phyloP scores from a whole-genome alignment of 768 basidiomycete genomes.

The Trametes sanguinea region DNA sequence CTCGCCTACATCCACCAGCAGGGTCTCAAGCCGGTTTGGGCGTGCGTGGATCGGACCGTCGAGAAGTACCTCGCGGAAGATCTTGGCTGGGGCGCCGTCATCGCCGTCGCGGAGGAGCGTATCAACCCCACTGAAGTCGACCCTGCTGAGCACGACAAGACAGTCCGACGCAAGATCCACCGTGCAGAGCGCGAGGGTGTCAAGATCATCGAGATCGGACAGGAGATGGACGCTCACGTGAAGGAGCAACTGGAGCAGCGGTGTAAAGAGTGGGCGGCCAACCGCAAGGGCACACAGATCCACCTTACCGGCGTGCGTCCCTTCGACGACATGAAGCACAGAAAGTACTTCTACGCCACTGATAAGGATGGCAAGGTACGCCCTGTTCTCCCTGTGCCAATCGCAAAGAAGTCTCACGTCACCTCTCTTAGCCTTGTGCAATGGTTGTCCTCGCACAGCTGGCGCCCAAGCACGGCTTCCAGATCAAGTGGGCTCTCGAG shows the following conservation, averaged over 20 bases:
- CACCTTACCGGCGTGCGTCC: conserved; percentile 44
- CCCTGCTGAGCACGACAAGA: conserved; percentile 53
- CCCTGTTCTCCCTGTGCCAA: background rate
- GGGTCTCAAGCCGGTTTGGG: conserved; percentile 57
- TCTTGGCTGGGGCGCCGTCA: conserved; percentile 59
- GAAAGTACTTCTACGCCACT: conserved; percentile 44
- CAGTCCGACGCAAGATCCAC: conserved; percentile 61
- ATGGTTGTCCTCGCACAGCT: conserved; percentile 46
- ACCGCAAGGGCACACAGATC: conserved; percentile 59
- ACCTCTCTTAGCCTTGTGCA: conserved; percentile 32
- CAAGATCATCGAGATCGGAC: conserved; percentile 46
- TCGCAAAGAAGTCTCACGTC: background rate
- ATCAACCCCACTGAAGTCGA: conserved; percentile 48
- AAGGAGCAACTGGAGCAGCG: conserved; percentile 51
- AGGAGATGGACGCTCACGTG: conserved; percentile 47
- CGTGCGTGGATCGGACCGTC: conserved; percentile 54
- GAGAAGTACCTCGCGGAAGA: conserved; percentile 52
- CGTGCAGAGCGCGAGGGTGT: conserved; percentile 59
- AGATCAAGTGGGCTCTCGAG: conserved; percentile 49
- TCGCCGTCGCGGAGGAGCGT: conserved; percentile 66
- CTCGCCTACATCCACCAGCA: conserved; percentile 43
- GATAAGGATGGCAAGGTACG: conserved; percentile 40
- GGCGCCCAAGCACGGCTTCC: conserved; percentile 41
- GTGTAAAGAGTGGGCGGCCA: conserved; percentile 56
- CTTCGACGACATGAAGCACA: conserved; percentile 41